These are phyloP conservation scores for Populus hybrid DNA, from an alignment of 441 rosid species.

Conservation along the genomic window DNA sequence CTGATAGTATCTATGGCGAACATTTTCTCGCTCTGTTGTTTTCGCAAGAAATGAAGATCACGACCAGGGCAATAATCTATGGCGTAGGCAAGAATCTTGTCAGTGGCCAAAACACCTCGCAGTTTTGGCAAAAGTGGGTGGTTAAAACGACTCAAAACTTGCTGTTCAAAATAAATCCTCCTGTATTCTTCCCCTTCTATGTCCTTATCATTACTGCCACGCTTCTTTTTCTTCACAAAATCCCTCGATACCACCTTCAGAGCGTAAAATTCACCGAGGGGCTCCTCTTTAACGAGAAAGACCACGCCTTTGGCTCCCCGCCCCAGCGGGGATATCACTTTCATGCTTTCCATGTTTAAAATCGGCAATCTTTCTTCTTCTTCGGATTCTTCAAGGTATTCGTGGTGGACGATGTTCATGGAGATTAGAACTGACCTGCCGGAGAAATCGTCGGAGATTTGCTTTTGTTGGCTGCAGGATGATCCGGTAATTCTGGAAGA, in stretches of 20 bases:
- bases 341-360: conserved; percentile 37
- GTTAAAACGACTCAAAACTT: conserved; percentile 46
- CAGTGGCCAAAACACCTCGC: conserved; percentile 56
- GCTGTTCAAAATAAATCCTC: conserved; percentile 59
- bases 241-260: conserved; percentile 64
- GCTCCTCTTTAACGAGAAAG: conserved; percentile 46
- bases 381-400: not conserved
- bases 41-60: conserved; percentile 49
- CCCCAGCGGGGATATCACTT: conserved; percentile 53
- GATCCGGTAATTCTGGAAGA: not conserved
- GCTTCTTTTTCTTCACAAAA: conserved; percentile 45
- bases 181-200: conserved; percentile 35
- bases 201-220: not conserved
- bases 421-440: not conserved
- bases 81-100: conserved; percentile 61
- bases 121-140: conserved; percentile 72
- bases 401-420: not conserved
- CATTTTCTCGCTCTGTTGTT: conserved; percentile 65
- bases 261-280: conserved; percentile 39
- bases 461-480: not conserved
- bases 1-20: conserved; percentile 65
- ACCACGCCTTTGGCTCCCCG: conserved; percentile 88
- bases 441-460: not conserved
- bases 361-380: conserved; percentile 20
- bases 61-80: conserved; percentile 83